These are phyloP conservation scores for Stentor coeruleus DNA, from an alignment of 73 alveolate species.

Conservation along the genomic window DNA sequence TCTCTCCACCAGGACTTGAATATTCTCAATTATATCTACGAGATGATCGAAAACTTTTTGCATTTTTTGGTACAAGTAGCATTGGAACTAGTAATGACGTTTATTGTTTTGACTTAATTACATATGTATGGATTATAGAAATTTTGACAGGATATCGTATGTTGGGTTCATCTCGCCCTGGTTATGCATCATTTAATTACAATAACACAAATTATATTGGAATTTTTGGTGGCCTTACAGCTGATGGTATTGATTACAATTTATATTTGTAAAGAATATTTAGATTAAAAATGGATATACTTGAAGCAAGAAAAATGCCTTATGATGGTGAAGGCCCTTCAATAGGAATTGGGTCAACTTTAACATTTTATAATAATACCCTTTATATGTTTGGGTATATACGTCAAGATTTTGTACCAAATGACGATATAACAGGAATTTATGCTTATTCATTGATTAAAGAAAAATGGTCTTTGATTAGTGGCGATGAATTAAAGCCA, in stretches of 20 bases:
- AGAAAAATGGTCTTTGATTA: neutral
- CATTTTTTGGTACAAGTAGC: too few species aligned
- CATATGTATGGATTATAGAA: neutral
- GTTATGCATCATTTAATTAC: neutral
- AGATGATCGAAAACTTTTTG: neutral
- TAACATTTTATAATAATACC: neutral
- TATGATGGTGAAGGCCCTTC: neutral
- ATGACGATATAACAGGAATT: too few species aligned
- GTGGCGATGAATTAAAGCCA: neutral
- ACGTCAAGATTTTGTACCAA: neutral
- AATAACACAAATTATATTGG: neutral
- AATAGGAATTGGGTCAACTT: neutral
- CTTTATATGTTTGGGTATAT: neutral
- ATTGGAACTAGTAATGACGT: neutral
- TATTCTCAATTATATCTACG: neutral
- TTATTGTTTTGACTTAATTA: neutral
- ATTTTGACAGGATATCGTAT: neutral
- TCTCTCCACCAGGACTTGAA: neutral
- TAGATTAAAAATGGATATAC: neutral
- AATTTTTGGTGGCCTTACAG: neutral
- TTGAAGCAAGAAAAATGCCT: neutral
- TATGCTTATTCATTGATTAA: neutral
- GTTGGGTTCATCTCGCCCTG: neutral
- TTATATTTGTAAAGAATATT: neutral
- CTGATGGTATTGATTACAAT: neutral